These are phyloP conservation scores for Aspergillus wentii DNA, from an alignment of 495 filamentous ascomycete genomes.

Conservation along the genomic window DNA sequence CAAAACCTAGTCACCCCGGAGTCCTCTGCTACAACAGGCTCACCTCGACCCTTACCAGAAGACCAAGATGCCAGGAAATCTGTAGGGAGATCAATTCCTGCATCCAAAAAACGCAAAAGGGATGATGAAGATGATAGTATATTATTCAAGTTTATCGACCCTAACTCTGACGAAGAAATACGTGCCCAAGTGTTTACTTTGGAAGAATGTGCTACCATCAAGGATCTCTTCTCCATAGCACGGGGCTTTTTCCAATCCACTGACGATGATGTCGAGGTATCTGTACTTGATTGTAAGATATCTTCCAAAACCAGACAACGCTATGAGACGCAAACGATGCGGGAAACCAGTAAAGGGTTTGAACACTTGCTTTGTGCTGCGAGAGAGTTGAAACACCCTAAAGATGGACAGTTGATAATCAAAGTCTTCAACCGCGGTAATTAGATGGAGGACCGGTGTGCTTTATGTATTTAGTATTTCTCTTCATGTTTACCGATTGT, in stretches of 20 bases:
- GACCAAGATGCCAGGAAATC: too few relatives aligned
- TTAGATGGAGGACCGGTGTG: not conserved
- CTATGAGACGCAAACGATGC: conserved; percentile 16
- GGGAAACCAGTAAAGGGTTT: conserved; percentile 18
- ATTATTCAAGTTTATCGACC: too few relatives aligned
- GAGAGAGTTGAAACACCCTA: not conserved
- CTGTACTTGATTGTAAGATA: conserved; percentile 15
- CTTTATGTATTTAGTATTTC: not conserved
- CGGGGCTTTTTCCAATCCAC: conserved; percentile 12
- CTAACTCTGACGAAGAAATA: too few relatives aligned
- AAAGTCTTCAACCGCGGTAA: conserved; percentile 1
- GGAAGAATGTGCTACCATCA: conserved; percentile 6
- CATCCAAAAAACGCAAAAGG: too few relatives aligned
- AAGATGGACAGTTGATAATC: conserved; percentile 3
- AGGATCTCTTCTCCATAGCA: conserved; percentile 17
- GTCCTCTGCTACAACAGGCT: too few relatives aligned
- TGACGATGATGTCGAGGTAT: conserved; percentile 1
- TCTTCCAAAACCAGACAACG: conserved; percentile 8
- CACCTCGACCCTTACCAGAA: too few relatives aligned
- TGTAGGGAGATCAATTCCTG: too few relatives aligned
- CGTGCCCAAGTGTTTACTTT: too few relatives aligned
- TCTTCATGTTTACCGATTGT: too few relatives aligned
- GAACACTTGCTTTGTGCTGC: conserved; percentile 14
- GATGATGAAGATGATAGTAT: too few relatives aligned
- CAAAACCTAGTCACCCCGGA: too few relatives aligned